These are phyloP conservation scores for Saccharomyces hybrid DNA, from an alignment of 1,139 yeast genomes.

Conservation along the genomic window DNA sequence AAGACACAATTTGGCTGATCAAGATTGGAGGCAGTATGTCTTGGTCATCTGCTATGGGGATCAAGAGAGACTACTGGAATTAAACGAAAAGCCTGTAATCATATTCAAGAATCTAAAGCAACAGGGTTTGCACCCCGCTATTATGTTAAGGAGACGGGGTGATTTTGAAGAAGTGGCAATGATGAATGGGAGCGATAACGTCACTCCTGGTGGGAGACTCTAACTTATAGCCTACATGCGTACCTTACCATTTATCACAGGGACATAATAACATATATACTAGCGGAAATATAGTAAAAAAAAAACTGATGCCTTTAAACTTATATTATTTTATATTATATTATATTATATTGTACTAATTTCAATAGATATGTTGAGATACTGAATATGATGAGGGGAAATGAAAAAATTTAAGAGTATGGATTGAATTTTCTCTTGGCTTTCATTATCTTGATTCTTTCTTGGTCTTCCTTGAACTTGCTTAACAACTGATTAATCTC, in stretches of 20 bases:
- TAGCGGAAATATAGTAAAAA: neutral
- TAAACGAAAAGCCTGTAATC: constrained; percentile 81
- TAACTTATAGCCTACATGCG: constrained; percentile 2
- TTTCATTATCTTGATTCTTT: constrained; percentile 66
- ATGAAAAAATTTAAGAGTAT: constrained; percentile 37
- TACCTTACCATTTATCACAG: neutral
- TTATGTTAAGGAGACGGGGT: constrained; percentile 83
- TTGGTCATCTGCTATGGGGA: constrained; percentile 87
- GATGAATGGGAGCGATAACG: constrained; percentile 10
- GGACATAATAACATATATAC: neutral
- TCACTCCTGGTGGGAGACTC: constrained; percentile 31
- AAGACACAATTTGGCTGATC: constrained; percentile 69
- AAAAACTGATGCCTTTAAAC: neutral
- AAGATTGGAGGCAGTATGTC: constrained; percentile 85
- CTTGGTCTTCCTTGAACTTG: constrained; percentile 87
- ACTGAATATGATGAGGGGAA: neutral
- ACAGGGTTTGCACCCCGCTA: constrained; percentile 82
- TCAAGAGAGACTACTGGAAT: constrained; percentile 72
- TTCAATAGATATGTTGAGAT: neutral
- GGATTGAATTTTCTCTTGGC: constrained; percentile 82
- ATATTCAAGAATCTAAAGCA: constrained; percentile 86
- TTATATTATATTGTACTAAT: neutral
- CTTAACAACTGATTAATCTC: constrained; percentile 81
- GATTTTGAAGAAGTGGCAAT: constrained; percentile 33
- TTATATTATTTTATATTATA: neutral